Percentiles rank a stretch among this genome's conserved stretches.
phyloP scores from a whole-genome alignment of 257 asterid species.

The Solanum neorickii region DNA sequence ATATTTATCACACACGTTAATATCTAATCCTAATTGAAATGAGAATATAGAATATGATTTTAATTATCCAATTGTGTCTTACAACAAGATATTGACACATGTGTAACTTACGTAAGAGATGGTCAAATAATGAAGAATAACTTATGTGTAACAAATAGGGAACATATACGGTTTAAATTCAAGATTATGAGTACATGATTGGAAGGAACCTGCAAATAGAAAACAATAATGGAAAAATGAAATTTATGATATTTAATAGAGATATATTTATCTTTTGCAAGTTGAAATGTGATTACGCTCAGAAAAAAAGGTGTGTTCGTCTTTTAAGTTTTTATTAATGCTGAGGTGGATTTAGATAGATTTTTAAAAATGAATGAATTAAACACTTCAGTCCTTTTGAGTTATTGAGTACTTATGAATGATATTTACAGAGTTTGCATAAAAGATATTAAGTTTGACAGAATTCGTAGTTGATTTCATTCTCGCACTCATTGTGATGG shows the following conservation, averaged over 20 bases:
- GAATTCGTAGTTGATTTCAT: background rate
- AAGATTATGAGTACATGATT: background rate
- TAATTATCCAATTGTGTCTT: background rate
- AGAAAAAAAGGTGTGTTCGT: background rate
- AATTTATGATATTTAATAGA: background rate
- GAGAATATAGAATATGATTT: background rate
- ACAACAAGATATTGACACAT: too few species aligned
- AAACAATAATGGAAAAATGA: background rate
- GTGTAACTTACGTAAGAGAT: too few species aligned
- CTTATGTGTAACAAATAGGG: too few species aligned
- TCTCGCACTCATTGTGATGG: background rate
- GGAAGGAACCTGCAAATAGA: background rate
- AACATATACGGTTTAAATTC: background rate
- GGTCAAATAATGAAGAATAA: too few species aligned
- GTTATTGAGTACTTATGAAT: background rate
- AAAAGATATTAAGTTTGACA: background rate
- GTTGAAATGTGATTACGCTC: background rate
- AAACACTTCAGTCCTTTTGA: background rate
- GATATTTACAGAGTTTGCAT: background rate
- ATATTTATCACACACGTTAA: background rate
- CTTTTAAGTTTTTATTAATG: too few species aligned
- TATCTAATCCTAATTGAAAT: background rate
- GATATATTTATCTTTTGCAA: background rate
- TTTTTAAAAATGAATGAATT: background rate
- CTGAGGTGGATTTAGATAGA: background rate